Base-by-base conservation (phyloP, 306 rosid species). In the Cucurbita argyrosperma region DNA sequence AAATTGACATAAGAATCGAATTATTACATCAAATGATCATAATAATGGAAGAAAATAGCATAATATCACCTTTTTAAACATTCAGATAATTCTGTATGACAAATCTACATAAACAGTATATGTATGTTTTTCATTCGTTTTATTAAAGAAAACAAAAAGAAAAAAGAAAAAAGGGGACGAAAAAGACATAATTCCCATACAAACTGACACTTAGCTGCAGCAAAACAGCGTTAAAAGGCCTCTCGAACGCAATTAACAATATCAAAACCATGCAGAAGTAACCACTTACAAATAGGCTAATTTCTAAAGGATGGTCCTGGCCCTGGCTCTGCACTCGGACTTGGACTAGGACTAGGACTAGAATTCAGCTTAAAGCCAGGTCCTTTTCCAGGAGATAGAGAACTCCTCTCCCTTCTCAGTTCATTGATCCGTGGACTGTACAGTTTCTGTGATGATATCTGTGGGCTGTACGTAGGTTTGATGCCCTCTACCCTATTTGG, bases 331-430 rank as follows among this genome's bases (percentile, higher is more conserved):
- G 54, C 43, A 14, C 43, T 38, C 6, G 90, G 85, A 30, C 43
- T 38, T 3, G 90, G 85, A 85, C 90, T 50, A 5, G 54, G 54
- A 30, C 43, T 50, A 14, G 54, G 54, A 50, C 54, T 50, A 15
- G 18, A 14, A 50, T 50, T 82, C 76, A 60, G 82, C 71, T 45
- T 74, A 9, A 52, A 68, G 79, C 79, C 86, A 26, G 79, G 64
- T 79, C 78, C 86, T 64, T 84, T 83, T 40, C 47, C 82, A 0
- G 43, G 49, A 40, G 79, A 56, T 43, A 73, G 76, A 56, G 84
- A 80, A 78, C 91, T 87, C 80, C 77, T 74, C 76, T 81, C 89
- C 54, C 86, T 84, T 70, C 93, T 81, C 75, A 86, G 81, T 74
- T 82, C 88, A 51, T 72, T 82, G 46, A 83, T 71, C 75, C 82